Conservation (phyloP, 768 basidiomycete genomes). For the Tephrocybe rancida region DNA sequence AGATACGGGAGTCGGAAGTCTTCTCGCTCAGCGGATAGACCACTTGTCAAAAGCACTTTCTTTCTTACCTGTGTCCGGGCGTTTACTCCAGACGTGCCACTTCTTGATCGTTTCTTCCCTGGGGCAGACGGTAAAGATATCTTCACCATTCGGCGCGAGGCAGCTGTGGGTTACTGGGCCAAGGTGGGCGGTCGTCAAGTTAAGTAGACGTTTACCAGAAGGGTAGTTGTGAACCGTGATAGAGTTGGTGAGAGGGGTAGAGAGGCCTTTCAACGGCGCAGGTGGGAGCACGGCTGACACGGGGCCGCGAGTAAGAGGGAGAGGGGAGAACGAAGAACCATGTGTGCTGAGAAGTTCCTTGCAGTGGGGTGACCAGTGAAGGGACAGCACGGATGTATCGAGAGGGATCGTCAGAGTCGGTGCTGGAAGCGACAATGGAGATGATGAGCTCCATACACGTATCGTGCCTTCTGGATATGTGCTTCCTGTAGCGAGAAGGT, state of each 20-base stretch:
- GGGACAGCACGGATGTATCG: constrained; percentile 65
- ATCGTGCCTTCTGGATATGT: constrained; percentile 75
- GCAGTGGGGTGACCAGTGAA: constrained; percentile 84
- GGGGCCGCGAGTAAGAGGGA: constrained; percentile 29
- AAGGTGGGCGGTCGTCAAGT: constrained; percentile 58
- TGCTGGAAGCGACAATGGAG: constrained; percentile 25
- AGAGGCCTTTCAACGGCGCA: constrained; percentile 51
- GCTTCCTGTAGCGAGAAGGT: constrained; percentile 77
- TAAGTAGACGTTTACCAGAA: constrained; percentile 46
- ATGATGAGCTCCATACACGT: constrained; percentile 67
- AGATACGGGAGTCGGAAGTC: not conserved
- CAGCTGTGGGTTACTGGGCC: constrained; percentile 61
- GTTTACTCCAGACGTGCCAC: constrained; percentile 68
- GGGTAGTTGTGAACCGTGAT: constrained; percentile 81
- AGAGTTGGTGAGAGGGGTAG: constrained; percentile 61
- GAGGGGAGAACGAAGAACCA: constrained; percentile 59
- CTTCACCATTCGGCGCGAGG: constrained; percentile 63
- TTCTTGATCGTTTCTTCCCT: constrained; percentile 71
- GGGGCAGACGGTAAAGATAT: constrained; percentile 65
- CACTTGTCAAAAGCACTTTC: constrained; percentile 50
- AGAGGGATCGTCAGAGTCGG: constrained; percentile 70
- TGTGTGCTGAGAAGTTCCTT: constrained; percentile 92
- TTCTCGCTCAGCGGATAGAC: constrained; percentile 39
- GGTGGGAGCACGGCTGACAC: constrained; percentile 28
- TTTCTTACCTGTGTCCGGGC: constrained; percentile 30